Conservation (phyloP, 371 early-diverging fungal genomes). For the Umbelopsis sp. region DNA sequence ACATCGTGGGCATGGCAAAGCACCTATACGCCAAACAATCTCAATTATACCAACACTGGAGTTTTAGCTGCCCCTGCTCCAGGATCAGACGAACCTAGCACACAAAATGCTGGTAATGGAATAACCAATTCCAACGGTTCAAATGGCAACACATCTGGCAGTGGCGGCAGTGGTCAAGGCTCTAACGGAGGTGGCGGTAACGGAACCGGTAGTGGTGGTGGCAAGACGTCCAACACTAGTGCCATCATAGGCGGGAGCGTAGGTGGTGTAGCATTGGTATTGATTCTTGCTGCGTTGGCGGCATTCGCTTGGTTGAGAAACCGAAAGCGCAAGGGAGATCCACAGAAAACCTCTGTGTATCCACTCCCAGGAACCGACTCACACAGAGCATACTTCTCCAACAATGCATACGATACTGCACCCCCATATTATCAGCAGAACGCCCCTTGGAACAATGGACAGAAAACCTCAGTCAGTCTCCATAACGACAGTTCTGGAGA, state of each 20-base stretch:
- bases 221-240: not conserved
- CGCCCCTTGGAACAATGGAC: not conserved
- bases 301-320: not conserved
- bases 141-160: not conserved
- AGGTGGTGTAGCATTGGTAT: not conserved
- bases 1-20: conserved; percentile 1
- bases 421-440: not conserved
- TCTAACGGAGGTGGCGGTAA: not conserved
- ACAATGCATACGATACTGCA: not conserved
- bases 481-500: not conserved
- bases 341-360: not conserved
- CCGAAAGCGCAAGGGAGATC: not conserved
- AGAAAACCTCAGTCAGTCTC: not conserved
- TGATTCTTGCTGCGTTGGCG: not conserved
- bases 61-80: not conserved
- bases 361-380: not conserved
- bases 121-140: not conserved
- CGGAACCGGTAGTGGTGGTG: not conserved
- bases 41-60: conserved; percentile 10
- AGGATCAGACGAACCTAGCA: not conserved
- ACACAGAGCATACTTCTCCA: not conserved
- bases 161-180: not conserved
- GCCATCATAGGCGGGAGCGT: conserved; percentile 12
- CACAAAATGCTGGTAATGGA: not conserved
- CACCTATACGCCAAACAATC: not conserved